Conservation (phyloP, 2,329 filamentous ascomycete genomes). For the Myriosclerotinia scirpicola region DNA sequence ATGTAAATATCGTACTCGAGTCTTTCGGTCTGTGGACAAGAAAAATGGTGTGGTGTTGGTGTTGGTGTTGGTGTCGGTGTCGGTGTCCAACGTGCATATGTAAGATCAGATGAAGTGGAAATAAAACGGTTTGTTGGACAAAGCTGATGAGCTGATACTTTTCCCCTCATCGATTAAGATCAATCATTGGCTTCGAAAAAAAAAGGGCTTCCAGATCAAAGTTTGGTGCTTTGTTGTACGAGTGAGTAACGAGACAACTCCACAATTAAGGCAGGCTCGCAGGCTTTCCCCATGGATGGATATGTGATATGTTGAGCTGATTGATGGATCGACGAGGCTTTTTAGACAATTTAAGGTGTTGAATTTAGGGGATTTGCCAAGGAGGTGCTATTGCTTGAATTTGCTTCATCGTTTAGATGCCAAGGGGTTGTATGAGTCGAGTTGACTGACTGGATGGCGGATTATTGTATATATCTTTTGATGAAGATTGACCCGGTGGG, state of each 20-base stretch:
- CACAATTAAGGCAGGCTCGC: conserved; percentile 6
- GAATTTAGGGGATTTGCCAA: neutral
- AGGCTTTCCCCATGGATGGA: conserved; percentile 6
- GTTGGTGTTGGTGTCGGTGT: too few relatives aligned
- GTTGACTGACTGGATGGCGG: too few relatives aligned
- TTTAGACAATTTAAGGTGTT: neutral
- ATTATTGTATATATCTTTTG: neutral
- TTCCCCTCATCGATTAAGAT: neutral
- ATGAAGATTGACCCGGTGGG: neutral
- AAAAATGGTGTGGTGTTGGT: too few relatives aligned
- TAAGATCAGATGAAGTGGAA: neutral
- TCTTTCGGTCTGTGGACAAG: neutral
- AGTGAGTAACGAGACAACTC: neutral
- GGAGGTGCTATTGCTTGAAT: too few relatives aligned
- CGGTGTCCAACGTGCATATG: neutral
- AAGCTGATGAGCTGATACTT: neutral
- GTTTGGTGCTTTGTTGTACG: neutral
- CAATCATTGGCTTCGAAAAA: neutral
- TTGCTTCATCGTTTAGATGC: neutral
- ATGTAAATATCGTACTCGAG: neutral
- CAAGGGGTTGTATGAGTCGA: neutral
- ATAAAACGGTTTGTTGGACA: neutral
- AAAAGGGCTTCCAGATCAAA: neutral
- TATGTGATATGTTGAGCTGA: neutral
- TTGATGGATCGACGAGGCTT: neutral